Evolutionary conservation across 139 green algal genomes (phyloP).

Genomic region (Cymbomonas tetramitiformis): DNA sequence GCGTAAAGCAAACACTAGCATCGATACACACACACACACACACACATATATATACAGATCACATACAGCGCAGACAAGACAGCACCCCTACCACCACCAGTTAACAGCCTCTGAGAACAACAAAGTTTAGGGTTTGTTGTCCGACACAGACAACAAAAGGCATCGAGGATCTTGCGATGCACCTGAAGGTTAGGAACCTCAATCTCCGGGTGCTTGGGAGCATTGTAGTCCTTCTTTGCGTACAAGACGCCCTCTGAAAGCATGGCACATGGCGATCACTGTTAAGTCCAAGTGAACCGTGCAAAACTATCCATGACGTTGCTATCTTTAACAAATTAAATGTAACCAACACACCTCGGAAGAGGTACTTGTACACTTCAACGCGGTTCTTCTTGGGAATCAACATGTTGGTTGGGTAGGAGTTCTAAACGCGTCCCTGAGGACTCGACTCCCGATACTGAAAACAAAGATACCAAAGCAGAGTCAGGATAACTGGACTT

Average conservation of each 20-base stretch:
- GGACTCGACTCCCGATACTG: too few relatives aligned
- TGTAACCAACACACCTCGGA: slow-evolving; percentile 60
- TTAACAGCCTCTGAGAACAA: too few relatives aligned
- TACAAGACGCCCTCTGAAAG: slow-evolving; percentile 87
- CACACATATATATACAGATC: background rate
- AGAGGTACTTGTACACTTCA: slow-evolving; percentile 99
- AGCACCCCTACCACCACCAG: background rate
- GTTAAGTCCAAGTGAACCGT: background rate
- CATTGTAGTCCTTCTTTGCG: slow-evolving; percentile 98
- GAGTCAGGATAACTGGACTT: too few relatives aligned
- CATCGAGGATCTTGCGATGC: too few relatives aligned
- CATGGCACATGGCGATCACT: background rate
- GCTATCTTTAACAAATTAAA: background rate
- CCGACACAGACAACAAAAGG: too few relatives aligned
- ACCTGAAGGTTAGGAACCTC: slow-evolving; percentile 81
- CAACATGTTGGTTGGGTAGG: slow-evolving; percentile 82
- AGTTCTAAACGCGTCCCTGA: too few relatives aligned
- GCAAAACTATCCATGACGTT: background rate
- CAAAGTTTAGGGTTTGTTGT: too few relatives aligned
- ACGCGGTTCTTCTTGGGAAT: slow-evolving; percentile 96
- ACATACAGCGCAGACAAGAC: background rate
- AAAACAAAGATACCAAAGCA: too few relatives aligned
- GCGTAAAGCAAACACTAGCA: too few relatives aligned
- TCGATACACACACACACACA: too few relatives aligned
- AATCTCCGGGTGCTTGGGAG: slow-evolving; percentile 81